A percentile compares a stretch with the other conserved stretches of the same genome.
Conservation (phyloP, 2,329 filamentous ascomycete genomes). For the Cladosporium halotolerans region DNA sequence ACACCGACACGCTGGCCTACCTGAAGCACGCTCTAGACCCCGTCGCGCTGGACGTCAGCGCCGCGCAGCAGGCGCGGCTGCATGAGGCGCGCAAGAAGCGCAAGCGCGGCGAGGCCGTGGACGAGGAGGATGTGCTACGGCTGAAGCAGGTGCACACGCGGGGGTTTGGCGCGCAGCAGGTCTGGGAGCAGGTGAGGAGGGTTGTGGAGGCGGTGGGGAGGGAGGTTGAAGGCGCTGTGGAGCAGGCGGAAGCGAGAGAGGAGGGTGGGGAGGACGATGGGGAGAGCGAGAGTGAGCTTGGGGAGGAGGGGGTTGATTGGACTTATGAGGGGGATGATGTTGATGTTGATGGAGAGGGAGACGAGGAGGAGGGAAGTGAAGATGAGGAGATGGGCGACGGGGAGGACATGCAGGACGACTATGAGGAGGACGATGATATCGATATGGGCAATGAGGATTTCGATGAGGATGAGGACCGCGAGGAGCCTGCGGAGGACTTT, state of each 20-base stretch:
- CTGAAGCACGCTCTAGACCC: conserved; percentile 77
- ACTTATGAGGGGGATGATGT: conserved; percentile 34
- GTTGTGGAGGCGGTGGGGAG: conserved; percentile 63
- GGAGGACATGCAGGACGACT: conserved; percentile 32
- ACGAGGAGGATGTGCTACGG: conserved; percentile 55
- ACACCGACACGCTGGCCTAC: conserved; percentile 63
- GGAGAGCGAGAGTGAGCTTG: conserved; percentile 29
- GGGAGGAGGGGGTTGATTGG: conserved; percentile 31
- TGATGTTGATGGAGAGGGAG: conserved; percentile 29
- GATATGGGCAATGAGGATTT: conserved; percentile 34
- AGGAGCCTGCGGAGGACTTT: conserved; percentile 50
- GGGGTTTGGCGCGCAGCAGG: conserved; percentile 79
- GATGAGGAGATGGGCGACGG: conserved; percentile 24
- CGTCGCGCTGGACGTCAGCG: conserved; percentile 66
- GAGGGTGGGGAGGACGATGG: conserved; percentile 25
- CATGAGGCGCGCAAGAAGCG: conserved; percentile 67
- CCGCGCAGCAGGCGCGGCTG: conserved; percentile 63
- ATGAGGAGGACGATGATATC: conserved; percentile 39
- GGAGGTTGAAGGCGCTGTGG: conserved; percentile 47
- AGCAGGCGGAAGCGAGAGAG: conserved; percentile 26
- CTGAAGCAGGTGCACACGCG: conserved; percentile 78
- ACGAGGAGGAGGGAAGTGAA: conserved; percentile 30
- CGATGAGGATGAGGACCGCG: conserved; percentile 43
- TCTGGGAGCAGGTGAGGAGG: conserved; percentile 88
- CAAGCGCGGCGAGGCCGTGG: conserved; percentile 56